phyloP scores from a whole-genome alignment of 2,329 filamentous ascomycete genomes.

The Cordyceps javanica region DNA sequence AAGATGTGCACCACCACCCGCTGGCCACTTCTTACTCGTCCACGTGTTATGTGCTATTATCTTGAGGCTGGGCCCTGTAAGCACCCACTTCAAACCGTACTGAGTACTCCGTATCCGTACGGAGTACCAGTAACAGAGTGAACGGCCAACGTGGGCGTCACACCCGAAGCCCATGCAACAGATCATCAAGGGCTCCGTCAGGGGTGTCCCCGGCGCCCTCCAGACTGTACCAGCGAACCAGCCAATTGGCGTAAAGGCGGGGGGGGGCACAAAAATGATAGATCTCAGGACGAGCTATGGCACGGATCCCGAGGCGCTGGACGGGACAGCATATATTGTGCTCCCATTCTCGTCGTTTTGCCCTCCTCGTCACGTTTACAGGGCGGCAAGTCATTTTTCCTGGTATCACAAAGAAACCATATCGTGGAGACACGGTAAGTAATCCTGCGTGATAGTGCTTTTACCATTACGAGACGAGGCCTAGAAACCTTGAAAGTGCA shows the following conservation, averaged over 20 bases:
- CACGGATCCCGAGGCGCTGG: not conserved
- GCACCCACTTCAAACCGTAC: not conserved
- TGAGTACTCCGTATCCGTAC: too few species aligned
- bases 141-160: not conserved
- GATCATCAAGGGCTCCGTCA: slow-evolving; percentile 2
- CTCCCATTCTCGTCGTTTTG: too few species aligned
- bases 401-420: too few species aligned
- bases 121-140: not conserved
- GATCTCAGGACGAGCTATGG: not conserved
- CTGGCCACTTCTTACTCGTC: too few species aligned
- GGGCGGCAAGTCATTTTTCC: too few species aligned
- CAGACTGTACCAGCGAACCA: not conserved
- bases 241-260: slow-evolving; percentile 7
- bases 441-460: too few species aligned
- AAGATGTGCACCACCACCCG: too few species aligned
- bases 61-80: not conserved
- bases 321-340: not conserved
- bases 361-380: too few species aligned
- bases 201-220: slow-evolving; percentile 1
- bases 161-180: slow-evolving; percentile 9
- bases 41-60: not conserved
- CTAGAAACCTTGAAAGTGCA: too few species aligned
- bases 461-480: too few species aligned
- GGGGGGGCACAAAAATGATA: not conserved
- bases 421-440: too few species aligned